Percentiles rank a stretch among this genome's conserved stretches.
Conservation (phyloP, 2,329 filamentous ascomycete genomes). For the Thelonectria discophora region DNA sequence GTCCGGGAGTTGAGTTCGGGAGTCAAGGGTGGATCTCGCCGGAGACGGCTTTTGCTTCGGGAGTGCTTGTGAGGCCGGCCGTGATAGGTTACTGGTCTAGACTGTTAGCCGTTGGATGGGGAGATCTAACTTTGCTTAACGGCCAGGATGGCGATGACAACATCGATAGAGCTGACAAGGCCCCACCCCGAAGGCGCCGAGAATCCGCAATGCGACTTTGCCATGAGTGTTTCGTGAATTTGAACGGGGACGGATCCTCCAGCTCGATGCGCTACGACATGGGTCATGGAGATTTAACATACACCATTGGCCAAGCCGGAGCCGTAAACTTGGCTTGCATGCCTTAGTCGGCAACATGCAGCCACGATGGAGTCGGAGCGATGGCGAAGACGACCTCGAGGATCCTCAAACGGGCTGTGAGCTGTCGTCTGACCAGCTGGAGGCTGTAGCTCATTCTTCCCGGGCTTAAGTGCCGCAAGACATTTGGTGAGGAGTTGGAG, state of each 20-base stretch:
- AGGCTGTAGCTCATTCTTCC: constrained; percentile 6
- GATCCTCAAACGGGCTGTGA: too few relatives aligned
- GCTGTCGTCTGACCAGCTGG: background rate
- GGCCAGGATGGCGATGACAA: background rate
- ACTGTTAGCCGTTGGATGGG: constrained; percentile 1
- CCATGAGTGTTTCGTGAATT: constrained; percentile 3
- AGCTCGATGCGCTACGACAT: background rate
- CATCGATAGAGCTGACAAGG: constrained; percentile 1
- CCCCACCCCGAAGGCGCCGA: constrained; percentile 17
- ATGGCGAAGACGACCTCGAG: background rate
- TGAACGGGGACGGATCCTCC: background rate
- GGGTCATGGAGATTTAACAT: background rate
- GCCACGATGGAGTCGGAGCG: background rate
- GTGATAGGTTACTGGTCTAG: constrained; percentile 1
- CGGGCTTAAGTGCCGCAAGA: constrained; percentile 18
- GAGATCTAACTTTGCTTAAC: constrained; percentile 1
- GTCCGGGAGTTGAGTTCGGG: constrained; percentile 43
- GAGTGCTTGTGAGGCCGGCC: constrained; percentile 13
- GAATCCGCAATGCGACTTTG: constrained; percentile 3
- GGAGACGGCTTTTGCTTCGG: constrained; percentile 42
- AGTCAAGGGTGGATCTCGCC: constrained; percentile 30
- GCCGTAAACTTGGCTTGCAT: background rate
- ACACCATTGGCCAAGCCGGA: constrained; percentile 9
- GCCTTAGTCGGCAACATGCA: background rate
- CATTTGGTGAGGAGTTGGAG: background rate